Conservation (phyloP, 495 filamentous ascomycete species). For the Apodospora peruviana region DNA sequence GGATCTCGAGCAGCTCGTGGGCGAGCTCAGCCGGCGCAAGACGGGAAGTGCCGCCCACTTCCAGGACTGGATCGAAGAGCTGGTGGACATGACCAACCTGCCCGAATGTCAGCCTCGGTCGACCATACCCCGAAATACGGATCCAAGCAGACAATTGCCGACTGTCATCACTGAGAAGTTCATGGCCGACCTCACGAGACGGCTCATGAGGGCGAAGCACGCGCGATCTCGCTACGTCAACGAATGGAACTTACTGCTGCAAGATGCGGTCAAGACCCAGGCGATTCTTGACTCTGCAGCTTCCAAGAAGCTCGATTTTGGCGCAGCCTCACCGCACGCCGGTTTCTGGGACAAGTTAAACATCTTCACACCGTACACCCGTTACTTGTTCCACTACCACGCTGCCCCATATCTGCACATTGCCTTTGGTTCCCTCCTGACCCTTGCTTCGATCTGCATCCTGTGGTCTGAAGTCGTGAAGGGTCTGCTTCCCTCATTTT, state of each 20-base stretch:
- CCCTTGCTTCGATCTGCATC: conserved; percentile 71
- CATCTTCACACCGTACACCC: conserved; percentile 78
- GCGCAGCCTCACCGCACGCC: conserved; percentile 48
- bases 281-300: conserved; percentile 77
- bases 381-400: conserved; percentile 69
- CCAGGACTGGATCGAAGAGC: conserved; percentile 89
- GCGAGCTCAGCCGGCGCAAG: conserved; percentile 72
- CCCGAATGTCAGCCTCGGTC: conserved; percentile 55
- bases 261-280: conserved; percentile 66
- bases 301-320: conserved; percentile 75
- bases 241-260: conserved; percentile 78
- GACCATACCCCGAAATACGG: conserved; percentile 22
- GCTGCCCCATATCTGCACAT: conserved; percentile 60
- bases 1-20: conserved; percentile 72
- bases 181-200: conserved; percentile 79
- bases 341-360: conserved; percentile 48
- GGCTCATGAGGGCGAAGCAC: conserved; percentile 74
- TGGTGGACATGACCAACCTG: conserved; percentile 67
- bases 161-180: conserved; percentile 89
- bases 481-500: conserved; percentile 64
- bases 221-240: conserved; percentile 73
- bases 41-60: conserved; percentile 75
- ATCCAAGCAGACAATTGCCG: conserved; percentile 45
- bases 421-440: conserved; percentile 56
- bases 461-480: conserved; percentile 92